Base-by-base conservation (phyloP, 805 yeast species). In the Saturnispora saitoi region DNA sequence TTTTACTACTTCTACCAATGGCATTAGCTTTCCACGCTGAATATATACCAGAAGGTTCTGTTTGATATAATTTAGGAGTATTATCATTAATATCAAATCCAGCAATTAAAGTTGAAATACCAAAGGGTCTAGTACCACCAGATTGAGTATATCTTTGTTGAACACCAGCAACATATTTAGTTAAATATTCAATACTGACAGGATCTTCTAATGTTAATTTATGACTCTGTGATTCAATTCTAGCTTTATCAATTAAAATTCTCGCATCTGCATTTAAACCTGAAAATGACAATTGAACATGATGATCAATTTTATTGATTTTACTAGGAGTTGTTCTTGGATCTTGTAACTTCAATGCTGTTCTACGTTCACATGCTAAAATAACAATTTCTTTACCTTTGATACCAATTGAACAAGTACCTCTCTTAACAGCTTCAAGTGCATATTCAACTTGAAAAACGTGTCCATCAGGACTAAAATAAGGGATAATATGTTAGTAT, bases 381-480 rank as follows among this genome's bases (percentile, higher is more conserved):
- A 93, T 96, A 10, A 93, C 98, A 51, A 83, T 79, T 52, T 81
- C 83, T 54, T 77, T 75, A 47, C 98, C 98, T 65, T 90, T 91
- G 51, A 93, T 91, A 37, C 97, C 99, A 42, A 93, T 96, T 1
- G 98, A 96, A 65, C 96, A 88, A 3, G 99, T 93, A 51, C 99
- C 99, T 69, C 98, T 80, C 64, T 91, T 93, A 41, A 93, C 99
- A 0, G 99, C 99, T 66, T 93, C 99, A 36, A 85, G 76, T 24
- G 99, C 99, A 61, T 93, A 93, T 68, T 93, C 98, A 38, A 93
- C 99, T 76, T 93, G 99, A 75, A 91, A 91, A 64, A 91, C 96
- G 66, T 91, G 97, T 52, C 99, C 99, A 71, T 91, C 99, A 56
- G 99, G 99, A 32, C 40, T 28, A 31, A 5, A 7, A 19, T 5